Evolutionary conservation across 2,329 filamentous ascomycete species (phyloP).

Genomic region (Xylaria sp.): DNA sequence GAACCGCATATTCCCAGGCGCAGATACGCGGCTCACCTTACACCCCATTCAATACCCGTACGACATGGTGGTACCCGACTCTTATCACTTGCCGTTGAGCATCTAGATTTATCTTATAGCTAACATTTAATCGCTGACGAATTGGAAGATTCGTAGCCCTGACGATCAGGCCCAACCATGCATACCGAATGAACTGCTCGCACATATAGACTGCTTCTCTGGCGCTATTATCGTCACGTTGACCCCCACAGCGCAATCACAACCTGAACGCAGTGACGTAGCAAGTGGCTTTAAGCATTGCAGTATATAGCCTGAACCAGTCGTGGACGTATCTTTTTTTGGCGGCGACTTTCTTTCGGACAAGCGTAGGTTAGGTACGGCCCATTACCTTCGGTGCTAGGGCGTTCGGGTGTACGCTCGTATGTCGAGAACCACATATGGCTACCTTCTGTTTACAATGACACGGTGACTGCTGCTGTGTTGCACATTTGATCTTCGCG

Average conservation of each 20-base stretch:
- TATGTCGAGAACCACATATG: constrained; percentile 2
- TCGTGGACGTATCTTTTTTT: not conserved
- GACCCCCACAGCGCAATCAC: constrained; percentile 9
- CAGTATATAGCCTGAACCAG: constrained; percentile 16
- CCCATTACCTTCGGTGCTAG: not conserved
- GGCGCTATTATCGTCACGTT: constrained; percentile 7
- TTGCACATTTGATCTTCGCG: constrained; percentile 12
- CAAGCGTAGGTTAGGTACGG: not conserved
- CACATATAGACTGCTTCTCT: constrained; percentile 17
- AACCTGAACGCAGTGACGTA: constrained; percentile 18
- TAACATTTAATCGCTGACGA: constrained; percentile 14
- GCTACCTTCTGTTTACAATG: constrained; percentile 17
- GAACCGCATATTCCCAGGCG: constrained; percentile 23
- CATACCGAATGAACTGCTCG: constrained; percentile 10
- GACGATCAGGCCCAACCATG: constrained; percentile 27
- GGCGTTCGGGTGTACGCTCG: constrained; percentile 8
- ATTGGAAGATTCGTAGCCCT: constrained; percentile 29
- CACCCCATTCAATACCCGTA: constrained; percentile 18
- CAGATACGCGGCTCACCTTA: constrained; percentile 17
- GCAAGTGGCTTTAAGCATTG: constrained; percentile 2
- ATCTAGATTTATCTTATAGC: constrained; percentile 19
- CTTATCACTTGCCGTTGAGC: constrained; percentile 21
- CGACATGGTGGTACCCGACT: constrained; percentile 21
- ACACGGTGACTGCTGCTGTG: constrained; percentile 3
- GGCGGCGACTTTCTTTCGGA: not conserved